phyloP scores from a whole-genome alignment of 176 grass and related monocot genomes.

The Thinopyrum elongatum region DNA sequence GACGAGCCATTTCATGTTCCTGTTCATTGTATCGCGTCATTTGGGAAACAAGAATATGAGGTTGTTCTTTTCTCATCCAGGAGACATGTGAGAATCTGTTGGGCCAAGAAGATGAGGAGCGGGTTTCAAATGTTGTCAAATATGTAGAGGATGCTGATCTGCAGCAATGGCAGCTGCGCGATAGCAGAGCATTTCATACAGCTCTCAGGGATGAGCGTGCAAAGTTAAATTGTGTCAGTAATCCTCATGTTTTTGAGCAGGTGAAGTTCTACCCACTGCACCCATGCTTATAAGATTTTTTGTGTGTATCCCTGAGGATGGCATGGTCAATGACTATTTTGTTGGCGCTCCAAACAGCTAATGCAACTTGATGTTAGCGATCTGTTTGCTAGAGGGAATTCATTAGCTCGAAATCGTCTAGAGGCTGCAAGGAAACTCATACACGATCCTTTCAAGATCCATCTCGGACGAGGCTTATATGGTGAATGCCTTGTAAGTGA shows the following conservation, averaged over 20 bases:
- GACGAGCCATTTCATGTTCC: constrained; percentile 17
- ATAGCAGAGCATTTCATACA: constrained; percentile 64
- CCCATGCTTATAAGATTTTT: neutral
- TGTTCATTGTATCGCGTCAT: neutral
- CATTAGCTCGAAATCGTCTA: constrained; percentile 27
- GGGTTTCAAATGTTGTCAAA: constrained; percentile 50
- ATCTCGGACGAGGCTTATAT: constrained; percentile 72
- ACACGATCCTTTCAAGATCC: constrained; percentile 68
- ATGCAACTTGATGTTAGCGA: constrained; percentile 60
- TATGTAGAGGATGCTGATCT: constrained; percentile 84
- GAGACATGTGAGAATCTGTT: constrained; percentile 30
- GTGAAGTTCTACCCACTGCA: constrained; percentile 24
- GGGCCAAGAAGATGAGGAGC: constrained; percentile 45
- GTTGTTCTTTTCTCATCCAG: constrained; percentile 35
- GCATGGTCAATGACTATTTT: constrained; percentile 23
- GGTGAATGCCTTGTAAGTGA: constrained; percentile 75
- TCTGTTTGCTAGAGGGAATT: constrained; percentile 58
- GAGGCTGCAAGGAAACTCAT: constrained; percentile 55
- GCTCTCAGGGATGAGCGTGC: constrained; percentile 61
- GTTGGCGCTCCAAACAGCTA: constrained; percentile 48
- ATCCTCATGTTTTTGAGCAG: constrained; percentile 88
- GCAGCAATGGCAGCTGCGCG: constrained; percentile 50
- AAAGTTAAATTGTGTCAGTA: constrained; percentile 80
- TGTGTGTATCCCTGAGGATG: neutral
- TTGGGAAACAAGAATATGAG: constrained; percentile 18